Conservation (phyloP, 352 stramenopile genomes). For the Globisporangium nodosum region DNA sequence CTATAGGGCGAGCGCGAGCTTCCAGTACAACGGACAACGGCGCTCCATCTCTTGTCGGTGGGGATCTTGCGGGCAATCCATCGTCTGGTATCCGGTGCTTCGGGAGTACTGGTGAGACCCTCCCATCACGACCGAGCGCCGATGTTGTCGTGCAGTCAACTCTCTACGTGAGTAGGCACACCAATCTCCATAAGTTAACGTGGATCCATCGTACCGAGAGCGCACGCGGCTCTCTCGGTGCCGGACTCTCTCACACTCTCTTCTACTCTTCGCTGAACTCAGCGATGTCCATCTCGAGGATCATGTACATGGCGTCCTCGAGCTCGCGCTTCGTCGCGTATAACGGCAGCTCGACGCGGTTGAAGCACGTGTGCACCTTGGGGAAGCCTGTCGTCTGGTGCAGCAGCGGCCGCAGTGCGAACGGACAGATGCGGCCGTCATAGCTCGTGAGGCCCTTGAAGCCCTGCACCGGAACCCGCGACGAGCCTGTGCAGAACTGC, state of each 20-base stretch:
- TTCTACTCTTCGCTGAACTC: slow-evolving; percentile 87
- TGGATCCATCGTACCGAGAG: not conserved
- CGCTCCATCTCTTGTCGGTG: too few relatives aligned
- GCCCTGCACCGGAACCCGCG: slow-evolving; percentile 78
- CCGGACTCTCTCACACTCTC: not conserved
- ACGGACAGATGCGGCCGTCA: slow-evolving; percentile 75
- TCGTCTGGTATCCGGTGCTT: too few relatives aligned
- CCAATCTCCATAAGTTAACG: slow-evolving; percentile 1
- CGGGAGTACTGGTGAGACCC: not conserved
- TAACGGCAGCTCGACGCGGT: slow-evolving; percentile 74
- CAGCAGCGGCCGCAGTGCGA: slow-evolving; percentile 51
- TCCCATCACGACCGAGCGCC: not conserved
- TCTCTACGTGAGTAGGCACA: too few relatives aligned
- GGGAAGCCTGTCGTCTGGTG: slow-evolving; percentile 64
- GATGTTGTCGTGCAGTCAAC: not conserved
- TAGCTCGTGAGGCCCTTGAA: slow-evolving; percentile 82
- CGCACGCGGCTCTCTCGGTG: not conserved
- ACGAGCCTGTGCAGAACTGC: slow-evolving; percentile 84
- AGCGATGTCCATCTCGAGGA: slow-evolving; percentile 95
- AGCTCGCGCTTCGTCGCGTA: slow-evolving; percentile 88
- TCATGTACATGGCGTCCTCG: slow-evolving; percentile 91
- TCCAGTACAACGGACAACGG: not conserved
- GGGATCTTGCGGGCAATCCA: too few relatives aligned
- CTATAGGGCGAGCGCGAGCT: not conserved
- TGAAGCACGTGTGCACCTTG: slow-evolving; percentile 82